phyloP scores from a whole-genome alignment of 1,139 yeast genomes.

The Nakaseomyces sp. region DNA sequence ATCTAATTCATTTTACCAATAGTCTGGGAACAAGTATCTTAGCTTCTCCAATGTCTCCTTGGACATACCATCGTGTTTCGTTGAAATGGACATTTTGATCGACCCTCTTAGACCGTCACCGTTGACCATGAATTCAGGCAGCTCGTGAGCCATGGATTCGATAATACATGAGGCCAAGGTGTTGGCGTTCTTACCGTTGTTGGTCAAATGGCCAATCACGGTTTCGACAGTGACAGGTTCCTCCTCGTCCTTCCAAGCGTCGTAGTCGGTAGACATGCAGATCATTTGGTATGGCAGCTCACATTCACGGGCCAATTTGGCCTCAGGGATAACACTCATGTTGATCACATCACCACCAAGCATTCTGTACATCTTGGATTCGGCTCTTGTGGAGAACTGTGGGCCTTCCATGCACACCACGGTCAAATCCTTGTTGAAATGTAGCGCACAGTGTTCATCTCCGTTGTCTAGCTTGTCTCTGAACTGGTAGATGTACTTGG shows the following conservation, averaged over 20 bases:
- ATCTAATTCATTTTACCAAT: constrained; percentile 51
- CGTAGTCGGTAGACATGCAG: constrained; percentile 98
- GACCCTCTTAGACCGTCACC: constrained; percentile 67
- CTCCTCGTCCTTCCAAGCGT: constrained; percentile 92
- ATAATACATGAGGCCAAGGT: constrained; percentile 62
- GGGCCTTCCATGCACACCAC: constrained; percentile 99
- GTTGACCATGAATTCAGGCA: constrained; percentile 46
- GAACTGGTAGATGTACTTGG: constrained; percentile 51
- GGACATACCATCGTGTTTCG: constrained; percentile 68
- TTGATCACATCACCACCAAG: constrained; percentile 95
- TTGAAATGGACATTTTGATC: constrained; percentile 75
- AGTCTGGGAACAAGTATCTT: constrained; percentile 87
- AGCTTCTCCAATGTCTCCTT: constrained; percentile 67
- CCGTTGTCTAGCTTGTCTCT: constrained; percentile 48
- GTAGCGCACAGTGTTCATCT: constrained; percentile 25
- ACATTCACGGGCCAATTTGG: constrained; percentile 93
- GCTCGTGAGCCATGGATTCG: constrained; percentile 53
- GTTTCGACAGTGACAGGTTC: constrained; percentile 97
- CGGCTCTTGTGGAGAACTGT: constrained; percentile 96
- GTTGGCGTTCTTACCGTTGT: constrained; percentile 83
- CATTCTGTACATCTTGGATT: constrained; percentile 73
- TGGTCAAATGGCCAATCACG: constrained; percentile 81
- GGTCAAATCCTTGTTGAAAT: constrained; percentile 55
- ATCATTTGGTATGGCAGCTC: constrained; percentile 95
- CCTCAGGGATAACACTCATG: constrained; percentile 94